These are phyloP conservation scores for Tetracladium marchalianum DNA, from an alignment of 495 filamentous ascomycete species.

Conservation along the genomic window DNA sequence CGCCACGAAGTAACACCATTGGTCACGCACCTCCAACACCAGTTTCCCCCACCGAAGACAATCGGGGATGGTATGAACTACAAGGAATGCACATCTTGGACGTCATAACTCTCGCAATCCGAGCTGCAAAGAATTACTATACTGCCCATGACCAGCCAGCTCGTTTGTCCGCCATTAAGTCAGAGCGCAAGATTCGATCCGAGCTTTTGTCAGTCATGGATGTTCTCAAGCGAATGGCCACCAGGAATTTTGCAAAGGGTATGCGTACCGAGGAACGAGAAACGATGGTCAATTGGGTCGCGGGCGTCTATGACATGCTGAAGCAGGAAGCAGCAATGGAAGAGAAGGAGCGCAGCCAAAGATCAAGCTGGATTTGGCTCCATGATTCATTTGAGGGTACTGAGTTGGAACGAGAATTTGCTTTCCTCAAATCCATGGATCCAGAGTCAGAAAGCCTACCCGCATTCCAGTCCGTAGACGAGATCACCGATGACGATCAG, in stretches of 20 bases:
- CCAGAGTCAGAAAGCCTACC: slow-evolving; percentile 48
- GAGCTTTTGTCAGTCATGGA: slow-evolving; percentile 83
- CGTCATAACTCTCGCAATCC: slow-evolving; percentile 84
- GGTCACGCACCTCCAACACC: slow-evolving; percentile 11
- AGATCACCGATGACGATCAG: slow-evolving; percentile 23
- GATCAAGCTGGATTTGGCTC: slow-evolving; percentile 70
- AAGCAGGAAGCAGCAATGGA: slow-evolving; percentile 66
- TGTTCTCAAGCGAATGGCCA: slow-evolving; percentile 80
- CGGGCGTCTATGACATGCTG: slow-evolving; percentile 63
- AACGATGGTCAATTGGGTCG: slow-evolving; percentile 67
- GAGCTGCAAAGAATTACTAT: slow-evolving; percentile 92
- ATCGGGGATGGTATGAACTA: slow-evolving; percentile 67
- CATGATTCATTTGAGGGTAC: slow-evolving; percentile 64
- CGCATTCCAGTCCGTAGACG: slow-evolving; percentile 52
- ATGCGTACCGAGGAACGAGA: slow-evolving; percentile 63
- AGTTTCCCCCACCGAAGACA: slow-evolving; percentile 20
- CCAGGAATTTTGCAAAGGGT: slow-evolving; percentile 77
- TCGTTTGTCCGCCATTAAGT: slow-evolving; percentile 73
- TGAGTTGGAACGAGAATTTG: slow-evolving; percentile 67
- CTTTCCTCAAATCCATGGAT: slow-evolving; percentile 60
- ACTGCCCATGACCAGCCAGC: slow-evolving; percentile 75
- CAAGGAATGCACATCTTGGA: slow-evolving; percentile 89
- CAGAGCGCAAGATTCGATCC: slow-evolving; percentile 65
- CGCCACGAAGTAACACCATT: not conserved
- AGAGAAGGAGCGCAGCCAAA: slow-evolving; percentile 58